Evolutionary conservation across 495 filamentous ascomycete species (phyloP), one percentile per base, ranked within the genome.

Genomic region (Parathielavia hyrcaniae): DNA sequence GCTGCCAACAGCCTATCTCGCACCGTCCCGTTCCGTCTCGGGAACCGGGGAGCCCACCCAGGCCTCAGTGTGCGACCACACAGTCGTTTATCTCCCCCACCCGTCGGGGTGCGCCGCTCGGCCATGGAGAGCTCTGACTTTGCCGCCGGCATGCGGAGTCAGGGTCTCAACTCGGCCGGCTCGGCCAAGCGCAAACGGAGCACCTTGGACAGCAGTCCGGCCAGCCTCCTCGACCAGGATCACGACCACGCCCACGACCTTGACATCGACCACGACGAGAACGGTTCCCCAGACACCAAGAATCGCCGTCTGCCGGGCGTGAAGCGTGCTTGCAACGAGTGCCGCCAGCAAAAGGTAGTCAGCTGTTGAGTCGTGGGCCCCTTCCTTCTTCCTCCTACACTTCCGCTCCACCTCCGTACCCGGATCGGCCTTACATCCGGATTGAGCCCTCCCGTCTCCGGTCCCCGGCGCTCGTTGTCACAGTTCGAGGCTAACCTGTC

Each of bases 301-400:
- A 67, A 44, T 35, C 68, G 68, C 38, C 65, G 69, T 9, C 59
- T 69, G 55, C 87, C 87, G 13, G 83, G 83, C 12, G 86, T 90
- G 46, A 95, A 95, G 73, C 82, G 90, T 58, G 91, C 91, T 16
- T 96, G 91, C 70, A 96, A 97, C 73, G 89, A 97, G 69, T 97
- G 91, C 71, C 83, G 90, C 40, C 91, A 97, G 71, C 91, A 96
- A 72, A 96, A 97, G 81, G 89, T 69, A 40, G 48, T 57, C 22
- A 55, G 34, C 22, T 50, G 17, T 47, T 53, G 43, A 46, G 30
- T 46, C 52, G 36, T n/a, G 14, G 34, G 23, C 12, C 35, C 23
- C 48, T 47, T 32, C 40, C 13, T 19, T 34, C 13, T 19, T 34
- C 36, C 22, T 22, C 47, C 48, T 22, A 16, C 50, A 34, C 43